phyloP scores from a whole-genome alignment of 2,329 filamentous ascomycete species.

The Thelonectria blattea region DNA sequence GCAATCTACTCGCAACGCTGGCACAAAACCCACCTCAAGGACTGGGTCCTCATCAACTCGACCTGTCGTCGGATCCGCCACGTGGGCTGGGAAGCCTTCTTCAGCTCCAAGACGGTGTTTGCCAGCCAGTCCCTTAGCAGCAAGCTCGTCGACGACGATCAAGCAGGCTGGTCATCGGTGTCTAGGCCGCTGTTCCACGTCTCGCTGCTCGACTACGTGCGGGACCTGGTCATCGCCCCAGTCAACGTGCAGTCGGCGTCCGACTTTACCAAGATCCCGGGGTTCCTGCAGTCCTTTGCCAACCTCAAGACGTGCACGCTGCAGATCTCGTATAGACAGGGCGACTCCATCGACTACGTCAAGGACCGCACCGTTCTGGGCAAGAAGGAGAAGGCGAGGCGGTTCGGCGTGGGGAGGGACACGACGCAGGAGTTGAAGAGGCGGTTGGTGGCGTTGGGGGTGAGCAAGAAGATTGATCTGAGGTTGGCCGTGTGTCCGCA shows the following conservation, averaged over 20 bases:
- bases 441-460: not conserved
- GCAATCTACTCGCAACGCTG: not conserved
- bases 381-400: too few relatives aligned
- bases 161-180: not conserved
- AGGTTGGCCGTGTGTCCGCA: not conserved
- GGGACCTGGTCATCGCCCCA: not conserved
- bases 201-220: conserved; percentile 3
- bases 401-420: not conserved
- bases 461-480: conserved; percentile 4
- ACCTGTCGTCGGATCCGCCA: conserved; percentile 9
- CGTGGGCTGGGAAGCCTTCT: conserved; percentile 7
- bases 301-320: conserved; percentile 6
- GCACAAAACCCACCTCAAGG: conserved; percentile 3
- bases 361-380: not conserved
- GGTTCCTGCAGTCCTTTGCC: conserved; percentile 1
- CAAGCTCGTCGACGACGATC: not conserved
- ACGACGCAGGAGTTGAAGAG: not conserved
- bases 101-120: not conserved
- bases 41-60: conserved; percentile 12
- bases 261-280: conserved; percentile 5
- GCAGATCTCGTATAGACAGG: not conserved
- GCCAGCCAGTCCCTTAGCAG: not conserved
- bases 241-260: conserved; percentile 10
- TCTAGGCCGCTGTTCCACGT: conserved; percentile 1
- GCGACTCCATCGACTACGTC: conserved; percentile 1